These are phyloP conservation scores for Solanum clarkiae DNA, from an alignment of 257 asterid genomes.

Conservation along the genomic window DNA sequence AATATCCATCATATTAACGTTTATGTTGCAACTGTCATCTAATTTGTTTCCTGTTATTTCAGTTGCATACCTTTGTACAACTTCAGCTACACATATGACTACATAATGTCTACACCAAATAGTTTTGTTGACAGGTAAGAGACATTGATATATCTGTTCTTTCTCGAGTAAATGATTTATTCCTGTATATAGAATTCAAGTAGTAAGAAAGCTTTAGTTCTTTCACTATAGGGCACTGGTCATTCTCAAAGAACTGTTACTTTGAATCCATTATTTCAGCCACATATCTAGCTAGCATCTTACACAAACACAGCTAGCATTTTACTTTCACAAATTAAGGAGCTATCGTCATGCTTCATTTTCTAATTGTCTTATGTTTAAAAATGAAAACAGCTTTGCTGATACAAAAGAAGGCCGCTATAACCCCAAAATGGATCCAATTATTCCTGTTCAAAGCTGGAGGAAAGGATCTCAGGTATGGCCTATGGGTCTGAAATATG, in stretches of 20 bases:
- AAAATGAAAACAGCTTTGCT: conserved; percentile 58
- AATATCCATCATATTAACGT: not conserved
- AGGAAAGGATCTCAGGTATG: conserved; percentile 98
- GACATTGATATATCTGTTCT: not conserved
- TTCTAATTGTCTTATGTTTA: not conserved
- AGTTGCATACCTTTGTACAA: conserved; percentile 96
- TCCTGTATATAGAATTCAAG: not conserved
- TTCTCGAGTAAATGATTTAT: not conserved
- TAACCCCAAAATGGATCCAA: conserved; percentile 95
- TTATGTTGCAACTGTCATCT: not conserved
- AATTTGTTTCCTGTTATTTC: conserved; percentile 19
- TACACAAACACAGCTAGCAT: not conserved
- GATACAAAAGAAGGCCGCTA: conserved; percentile 86
- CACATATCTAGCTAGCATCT: not conserved
- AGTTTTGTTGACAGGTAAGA: conserved; percentile 92
- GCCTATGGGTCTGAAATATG: not conserved
- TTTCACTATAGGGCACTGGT: not conserved
- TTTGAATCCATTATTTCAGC: not conserved
- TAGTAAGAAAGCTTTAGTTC: not conserved
- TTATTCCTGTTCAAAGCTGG: conserved; percentile 69
- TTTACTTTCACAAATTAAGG: not conserved
- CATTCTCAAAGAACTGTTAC: not conserved
- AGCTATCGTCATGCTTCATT: not conserved
- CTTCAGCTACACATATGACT: conserved; percentile 89
- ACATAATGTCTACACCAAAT: conserved; percentile 73